Base-by-base conservation (phyloP, 345 rosid genomes). In the Gynandropsis gynandra region DNA sequence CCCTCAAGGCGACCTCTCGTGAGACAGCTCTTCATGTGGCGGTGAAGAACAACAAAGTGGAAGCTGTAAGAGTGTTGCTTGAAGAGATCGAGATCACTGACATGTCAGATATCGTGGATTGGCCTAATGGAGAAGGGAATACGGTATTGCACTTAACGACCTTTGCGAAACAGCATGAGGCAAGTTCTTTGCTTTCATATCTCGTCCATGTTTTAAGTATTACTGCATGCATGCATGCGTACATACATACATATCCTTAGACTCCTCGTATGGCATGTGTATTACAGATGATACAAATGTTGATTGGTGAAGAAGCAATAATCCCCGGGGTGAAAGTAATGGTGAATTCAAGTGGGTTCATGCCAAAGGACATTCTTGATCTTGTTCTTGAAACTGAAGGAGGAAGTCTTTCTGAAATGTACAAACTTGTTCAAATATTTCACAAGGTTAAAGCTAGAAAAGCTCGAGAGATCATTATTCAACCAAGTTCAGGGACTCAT, bases 1-100 rank as follows among this genome's bases (percentile, higher is more conserved):
- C 56, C 12, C 36, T 60, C 17, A 2, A 15, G 27, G 43, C 5
- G 4, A 16, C 64, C 42, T 60, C 42, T 50, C 21, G 10, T 41
- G 64, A 59, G 20, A 59, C 64, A 4, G 55, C 64, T 40, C 56
- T 59, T 59, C 64, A 59, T 18, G 41, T 59, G 33, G 50, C 64
- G 40, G 56, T 50, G 7, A 59, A 50, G 34, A 50, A 59, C 50
- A 59, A 42, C n/a, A 8, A 15, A 5, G 1, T 42, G 19, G 64
- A 50, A 8, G 56, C 50, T 18, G 56, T 59, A 38, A 42, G 17
- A 60, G 50, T 8, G 16, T 20, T 60, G 33, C n/a, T 37, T 4
- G n/a, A 37, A 37, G 41, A n/a, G n/a, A n/a, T 37, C n/a, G 41
- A 14, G 41, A 37, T 33, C 36, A n/a, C n/a, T 18, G 18, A 59